Evolutionary conservation across 495 filamentous ascomycete genomes (phyloP), one percentile per base, ranked within the genome.

Genomic region (Antarctomyces pellizariae): DNA sequence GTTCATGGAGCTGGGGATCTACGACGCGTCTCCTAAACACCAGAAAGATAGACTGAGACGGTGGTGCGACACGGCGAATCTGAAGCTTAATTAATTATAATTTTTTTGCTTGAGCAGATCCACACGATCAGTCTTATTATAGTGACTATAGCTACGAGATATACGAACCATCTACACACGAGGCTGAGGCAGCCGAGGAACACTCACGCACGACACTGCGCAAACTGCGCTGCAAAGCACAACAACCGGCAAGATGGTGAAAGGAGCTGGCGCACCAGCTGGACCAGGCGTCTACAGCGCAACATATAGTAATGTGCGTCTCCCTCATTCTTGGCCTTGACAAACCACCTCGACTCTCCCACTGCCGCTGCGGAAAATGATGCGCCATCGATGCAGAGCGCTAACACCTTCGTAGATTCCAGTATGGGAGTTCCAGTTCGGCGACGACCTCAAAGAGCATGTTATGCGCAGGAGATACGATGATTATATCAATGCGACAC

Each of bases 401-500:
- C 28, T 23, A 38, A 33, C 26, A n/a, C n/a, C 12, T 23, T 10
- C 22, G 23, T 24, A 91, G 78, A 74, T 86, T 10, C 82, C 82
- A 18, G 82, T 93, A 11, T 91, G 74, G 46, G 83, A 93, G 43
- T 75, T 64, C 50, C 80, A 79, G 45, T 63, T 83, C 36, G 73
- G 64, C 16, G 54, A 56, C 26, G 76, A 83, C 28, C 65, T 54
- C 5, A 65, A 65, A 36, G 61, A 65, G 30, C 61, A 65, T 58
- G 59, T 75, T 64, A 97, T 97, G 86, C 75, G 86, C 41, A 69
- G 89, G 14, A 67, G 83, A 24, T 52, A 56, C 11, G 83, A 93
- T 49, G 60, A 80, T 43, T 92, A 78, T 74, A 74, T 93, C 32
- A 93, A 93, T 55, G 83, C 83, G 14, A 93, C 83, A 22, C 83